Evolutionary conservation across 1,284 basidiomycete species (phyloP).

Genomic region (Chalciporus piperatoides): DNA sequence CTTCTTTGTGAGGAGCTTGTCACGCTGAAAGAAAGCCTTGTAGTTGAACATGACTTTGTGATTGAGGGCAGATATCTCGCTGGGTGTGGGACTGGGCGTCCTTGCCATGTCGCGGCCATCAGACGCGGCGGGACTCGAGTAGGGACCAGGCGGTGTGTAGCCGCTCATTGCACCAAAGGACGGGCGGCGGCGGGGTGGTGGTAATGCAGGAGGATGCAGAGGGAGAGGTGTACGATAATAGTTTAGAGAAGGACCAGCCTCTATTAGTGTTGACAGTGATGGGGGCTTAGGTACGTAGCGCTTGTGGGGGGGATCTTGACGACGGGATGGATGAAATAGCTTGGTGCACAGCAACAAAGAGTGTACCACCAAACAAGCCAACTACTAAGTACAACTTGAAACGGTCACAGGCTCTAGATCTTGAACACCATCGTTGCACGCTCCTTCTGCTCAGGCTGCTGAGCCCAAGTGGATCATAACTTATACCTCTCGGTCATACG

Average conservation of each 20-base stretch:
- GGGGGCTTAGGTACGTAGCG: not conserved
- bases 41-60: conserved; percentile 43
- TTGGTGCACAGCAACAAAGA: conserved; percentile 1
- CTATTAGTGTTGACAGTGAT: not conserved
- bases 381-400: no score
- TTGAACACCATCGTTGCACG: no score
- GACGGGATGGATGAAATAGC: not conserved
- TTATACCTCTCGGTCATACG: no score
- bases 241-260: conserved; percentile 5
- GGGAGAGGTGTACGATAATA: not conserved
- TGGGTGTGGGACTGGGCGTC: conserved; percentile 61
- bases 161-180: conserved; percentile 18
- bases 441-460: no score
- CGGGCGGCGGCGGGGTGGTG: no score
- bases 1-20: conserved; percentile 27
- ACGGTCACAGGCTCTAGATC: no score
- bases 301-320: conserved; percentile 1
- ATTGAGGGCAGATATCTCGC: conserved; percentile 45
- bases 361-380: not conserved
- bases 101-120: conserved; percentile 23
- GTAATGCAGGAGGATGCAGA: not conserved
- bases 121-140: conserved; percentile 10
- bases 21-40: conserved; percentile 35
- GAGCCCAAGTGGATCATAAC: no score
- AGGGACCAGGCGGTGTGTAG: conserved; percentile 12